Evolutionary conservation across 495 filamentous ascomycete species (phyloP).

Genomic region (Aspergillus hancockii): DNA sequence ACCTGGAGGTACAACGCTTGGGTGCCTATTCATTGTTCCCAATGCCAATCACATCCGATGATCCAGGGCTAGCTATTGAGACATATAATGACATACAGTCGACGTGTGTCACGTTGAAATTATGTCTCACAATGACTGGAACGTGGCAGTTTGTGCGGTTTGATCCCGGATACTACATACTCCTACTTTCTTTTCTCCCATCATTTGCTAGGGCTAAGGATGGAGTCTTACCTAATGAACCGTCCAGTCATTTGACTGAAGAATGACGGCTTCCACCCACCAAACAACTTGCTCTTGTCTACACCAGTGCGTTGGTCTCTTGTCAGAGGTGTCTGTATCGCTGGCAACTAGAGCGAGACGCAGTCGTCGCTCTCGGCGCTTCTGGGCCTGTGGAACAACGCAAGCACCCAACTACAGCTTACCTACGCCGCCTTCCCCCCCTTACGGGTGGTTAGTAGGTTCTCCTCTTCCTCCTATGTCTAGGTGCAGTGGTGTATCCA

Average conservation of each 20-base stretch:
- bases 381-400: not conserved
- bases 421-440: not conserved
- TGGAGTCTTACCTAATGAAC: conserved; percentile 1
- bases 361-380: not conserved
- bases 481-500: conserved; percentile 1
- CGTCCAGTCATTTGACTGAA: not conserved
- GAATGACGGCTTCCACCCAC: not conserved
- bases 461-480: not conserved
- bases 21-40: not conserved
- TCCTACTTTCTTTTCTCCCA: not conserved
- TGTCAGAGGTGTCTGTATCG: not conserved
- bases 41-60: too few species aligned
- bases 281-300: not conserved
- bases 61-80: not conserved
- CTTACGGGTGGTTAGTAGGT: conserved; percentile 1
- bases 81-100: not conserved
- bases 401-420: not conserved
- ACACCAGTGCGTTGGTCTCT: not conserved
- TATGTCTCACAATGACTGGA: not conserved
- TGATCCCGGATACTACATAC: not conserved
- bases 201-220: not conserved
- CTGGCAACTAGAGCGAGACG: not conserved
- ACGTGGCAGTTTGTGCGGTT: not conserved
- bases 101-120: not conserved
- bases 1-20: not conserved